A percentile compares a stretch with the other conserved stretches of the same genome.
These are phyloP conservation scores for Larix kaempferi DNA, from an alignment of 75 land plant genomes.

Conservation along the genomic window DNA sequence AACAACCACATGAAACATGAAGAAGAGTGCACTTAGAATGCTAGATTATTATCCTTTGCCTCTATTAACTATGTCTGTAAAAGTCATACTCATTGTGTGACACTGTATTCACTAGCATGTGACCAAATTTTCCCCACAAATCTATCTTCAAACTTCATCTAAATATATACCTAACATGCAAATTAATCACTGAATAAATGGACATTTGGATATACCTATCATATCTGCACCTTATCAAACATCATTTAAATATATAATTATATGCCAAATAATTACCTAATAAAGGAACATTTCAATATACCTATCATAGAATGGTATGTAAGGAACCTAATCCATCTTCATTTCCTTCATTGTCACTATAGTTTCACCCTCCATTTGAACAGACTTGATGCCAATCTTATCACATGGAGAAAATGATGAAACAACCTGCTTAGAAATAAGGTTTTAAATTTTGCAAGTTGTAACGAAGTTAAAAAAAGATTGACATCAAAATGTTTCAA, in stretches of 20 bases:
- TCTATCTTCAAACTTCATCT: neutral
- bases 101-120: too few relatives aligned
- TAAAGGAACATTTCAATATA: conserved; percentile 5
- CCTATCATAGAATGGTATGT: conserved; percentile 77
- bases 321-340: conserved; percentile 99
- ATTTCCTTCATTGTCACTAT: conserved; percentile 94
- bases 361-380: conserved; percentile 89
- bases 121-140: too few relatives aligned
- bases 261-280: neutral
- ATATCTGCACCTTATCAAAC: neutral
- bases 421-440: conserved; percentile 50
- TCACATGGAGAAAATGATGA: conserved; percentile 97
- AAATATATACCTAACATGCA: neutral
- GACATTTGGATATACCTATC: conserved; percentile 25
- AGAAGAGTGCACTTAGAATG: too few relatives aligned
- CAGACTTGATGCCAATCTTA: conserved; percentile 93
- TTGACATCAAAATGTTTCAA: neutral
- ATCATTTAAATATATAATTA: neutral
- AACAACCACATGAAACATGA: too few relatives aligned
- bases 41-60: too few relatives aligned
- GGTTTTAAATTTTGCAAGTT: too few relatives aligned
- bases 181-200: neutral
- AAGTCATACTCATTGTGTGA: too few relatives aligned
- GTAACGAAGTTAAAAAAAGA: neutral
- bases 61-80: conserved; percentile 29